Base-by-base conservation (phyloP, 2,329 filamentous ascomycete genomes). In the Periconia digitata region DNA sequence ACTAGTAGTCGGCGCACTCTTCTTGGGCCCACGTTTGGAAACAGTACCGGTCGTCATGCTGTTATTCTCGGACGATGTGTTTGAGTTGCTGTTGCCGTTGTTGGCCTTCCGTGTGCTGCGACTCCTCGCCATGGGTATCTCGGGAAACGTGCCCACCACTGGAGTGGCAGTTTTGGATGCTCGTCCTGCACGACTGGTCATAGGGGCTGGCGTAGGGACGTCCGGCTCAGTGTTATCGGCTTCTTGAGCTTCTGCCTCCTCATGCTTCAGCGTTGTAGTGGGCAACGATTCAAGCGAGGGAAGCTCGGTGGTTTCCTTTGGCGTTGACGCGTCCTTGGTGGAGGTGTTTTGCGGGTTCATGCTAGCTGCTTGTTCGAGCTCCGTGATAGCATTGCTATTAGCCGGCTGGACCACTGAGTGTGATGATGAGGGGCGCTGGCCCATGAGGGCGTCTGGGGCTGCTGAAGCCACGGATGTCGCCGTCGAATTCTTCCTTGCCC, bases 401-500 rank as follows among this genome's bases (percentile, higher is more conserved):
- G 50, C 34, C 36, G 44, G 36, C 34, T 63, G 68, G 8, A 63
- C 66, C 24, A 64, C 50, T 12, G 69, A 72, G 43, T 71, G 68
- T 6, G 69, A 67, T 13, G 70, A 70, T 3, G 69, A 67, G 15
- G 70, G 69, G 17, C 68, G 67, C 16, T 60, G 62, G 16, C 49
- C 62, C 23, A 50, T 44, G 16, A 60, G 41, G 35, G 54, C 42
- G 13, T 76, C 79, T 50, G 89, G 76, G 38, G 75, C 76, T 35
- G 70, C 84, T 46, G 83, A 80, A 15, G 59, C 53, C 12, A 65
- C 55, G 15, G 70, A 72, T 34, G 65, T 71, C 6, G 70, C 58
- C 3, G 58, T 69, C 15, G 88, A 89, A 63, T 87, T 92, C 65
- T 91, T 89, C 62, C 90, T 85, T 32, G 84, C 83, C 57, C 90